A percentile compares a stretch with the other conserved stretches of the same genome.
phyloP scores from a whole-genome alignment of 2,329 filamentous ascomycete genomes.

The Trichoderma simmonsii region DNA sequence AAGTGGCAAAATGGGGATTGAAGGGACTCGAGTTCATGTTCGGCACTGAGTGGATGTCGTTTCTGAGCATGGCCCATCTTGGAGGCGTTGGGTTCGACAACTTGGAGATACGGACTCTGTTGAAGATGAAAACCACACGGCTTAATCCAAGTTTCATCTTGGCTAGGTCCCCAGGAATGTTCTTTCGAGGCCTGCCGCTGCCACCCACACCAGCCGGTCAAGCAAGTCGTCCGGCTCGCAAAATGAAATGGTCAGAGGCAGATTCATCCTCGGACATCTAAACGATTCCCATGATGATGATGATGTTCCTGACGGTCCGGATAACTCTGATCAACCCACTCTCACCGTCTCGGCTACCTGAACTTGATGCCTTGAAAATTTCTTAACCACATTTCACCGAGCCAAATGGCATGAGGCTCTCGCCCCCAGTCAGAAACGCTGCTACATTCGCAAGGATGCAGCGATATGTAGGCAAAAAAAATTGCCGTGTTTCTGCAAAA shows the following conservation, averaged over 20 bases:
- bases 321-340: background rate
- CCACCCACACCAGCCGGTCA: background rate
- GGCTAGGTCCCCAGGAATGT: background rate
- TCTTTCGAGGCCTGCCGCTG: background rate
- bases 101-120: background rate
- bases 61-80: background rate
- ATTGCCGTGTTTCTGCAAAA: background rate
- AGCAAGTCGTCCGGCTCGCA: background rate
- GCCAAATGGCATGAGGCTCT: background rate
- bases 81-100: background rate
- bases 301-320: background rate
- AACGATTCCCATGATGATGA: background rate
- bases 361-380: too few species aligned
- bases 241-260: background rate
- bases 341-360: too few species aligned
- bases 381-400: background rate
- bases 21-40: background rate
- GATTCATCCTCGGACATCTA: background rate
- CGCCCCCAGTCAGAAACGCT: background rate
- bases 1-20: background rate
- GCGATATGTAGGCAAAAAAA: background rate
- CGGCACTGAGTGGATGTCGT: background rate
- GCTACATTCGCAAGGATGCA: background rate
- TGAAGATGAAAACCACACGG: background rate
- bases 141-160: accelerated